Percentiles rank a stretch among this genome's conserved stretches.
Conservation (phyloP, 441 rosid genomes). For the Erodium chrysanthum region DNA sequence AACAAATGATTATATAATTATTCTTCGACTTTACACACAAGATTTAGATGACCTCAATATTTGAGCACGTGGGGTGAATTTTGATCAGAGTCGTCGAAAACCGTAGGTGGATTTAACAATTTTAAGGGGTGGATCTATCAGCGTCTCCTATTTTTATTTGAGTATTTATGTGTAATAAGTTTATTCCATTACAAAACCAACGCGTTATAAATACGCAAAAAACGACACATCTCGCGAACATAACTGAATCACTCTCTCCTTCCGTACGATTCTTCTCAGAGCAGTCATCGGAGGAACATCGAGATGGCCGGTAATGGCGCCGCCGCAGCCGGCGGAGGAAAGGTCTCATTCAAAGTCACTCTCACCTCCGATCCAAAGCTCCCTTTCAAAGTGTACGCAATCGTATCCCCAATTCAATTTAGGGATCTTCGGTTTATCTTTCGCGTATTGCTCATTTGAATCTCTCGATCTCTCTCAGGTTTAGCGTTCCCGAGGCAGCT, state of each 20-base stretch:
- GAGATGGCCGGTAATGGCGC: conserved; percentile 21
- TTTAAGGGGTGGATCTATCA: no score
- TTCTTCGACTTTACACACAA: no score
- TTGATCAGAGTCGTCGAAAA: no score
- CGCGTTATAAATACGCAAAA: conserved; percentile 4
- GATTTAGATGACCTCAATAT: no score
- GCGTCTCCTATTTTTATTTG: no score
- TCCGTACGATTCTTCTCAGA: conserved; percentile 42
- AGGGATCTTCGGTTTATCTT: not conserved
- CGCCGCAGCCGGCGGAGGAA: conserved; percentile 48
- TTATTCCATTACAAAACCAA: no score
- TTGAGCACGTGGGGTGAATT: no score
- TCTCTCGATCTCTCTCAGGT: conserved; percentile 36
- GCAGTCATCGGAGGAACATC: no score
- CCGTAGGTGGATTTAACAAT: no score
- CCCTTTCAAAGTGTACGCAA: conserved; percentile 80
- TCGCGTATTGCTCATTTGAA: not conserved
- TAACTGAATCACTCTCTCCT: not conserved
- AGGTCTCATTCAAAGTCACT: conserved; percentile 86
- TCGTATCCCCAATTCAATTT: not conserved
- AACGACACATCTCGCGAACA: conserved; percentile 32
- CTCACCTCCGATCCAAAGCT: conserved; percentile 95
- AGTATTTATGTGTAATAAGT: no score
- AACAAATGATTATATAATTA: no score
- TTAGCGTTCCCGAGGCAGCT: conserved; percentile 90